Evolutionary conservation across 345 rosid species (phyloP).

Genomic region (Eucalyptus albens): DNA sequence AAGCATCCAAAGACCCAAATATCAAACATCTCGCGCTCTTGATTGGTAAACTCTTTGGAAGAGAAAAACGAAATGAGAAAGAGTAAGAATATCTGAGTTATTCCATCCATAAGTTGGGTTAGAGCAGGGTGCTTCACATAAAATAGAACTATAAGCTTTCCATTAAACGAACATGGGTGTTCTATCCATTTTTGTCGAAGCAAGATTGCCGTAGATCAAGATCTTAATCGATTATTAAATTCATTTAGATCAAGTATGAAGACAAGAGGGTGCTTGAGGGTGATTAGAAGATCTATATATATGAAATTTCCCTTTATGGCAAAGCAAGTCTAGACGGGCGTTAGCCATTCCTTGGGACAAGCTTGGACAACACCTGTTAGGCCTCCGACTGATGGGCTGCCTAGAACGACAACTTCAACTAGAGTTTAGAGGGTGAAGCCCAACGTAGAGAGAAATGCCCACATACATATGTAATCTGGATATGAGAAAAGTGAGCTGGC

Average conservation of each 20-base stretch:
- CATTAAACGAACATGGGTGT: neutral
- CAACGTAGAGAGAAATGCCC: neutral
- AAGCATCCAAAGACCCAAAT: neutral
- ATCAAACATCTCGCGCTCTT: neutral
- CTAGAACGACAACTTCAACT: neutral
- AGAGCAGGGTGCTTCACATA: neutral
- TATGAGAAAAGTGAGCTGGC: neutral
- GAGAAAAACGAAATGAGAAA: neutral
- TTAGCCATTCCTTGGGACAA: neutral
- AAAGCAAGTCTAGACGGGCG: neutral
- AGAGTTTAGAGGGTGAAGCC: neutral
- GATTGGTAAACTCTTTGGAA: neutral
- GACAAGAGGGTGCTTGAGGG: neutral
- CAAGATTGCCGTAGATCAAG: neutral
- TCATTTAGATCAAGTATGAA: neutral
- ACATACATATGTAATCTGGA: neutral
- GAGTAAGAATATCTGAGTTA: neutral
- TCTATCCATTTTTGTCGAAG: neutral
- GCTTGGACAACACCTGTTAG: neutral
- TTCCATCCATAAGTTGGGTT: neutral
- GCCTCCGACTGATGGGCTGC: neutral
- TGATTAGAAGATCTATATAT: neutral
- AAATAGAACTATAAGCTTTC: neutral
- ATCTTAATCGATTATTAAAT: neutral
- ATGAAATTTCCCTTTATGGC: neutral